Evolutionary conservation across 2,329 filamentous ascomycete species (phyloP).

Genomic region (Sclerotinia subarctica): DNA sequence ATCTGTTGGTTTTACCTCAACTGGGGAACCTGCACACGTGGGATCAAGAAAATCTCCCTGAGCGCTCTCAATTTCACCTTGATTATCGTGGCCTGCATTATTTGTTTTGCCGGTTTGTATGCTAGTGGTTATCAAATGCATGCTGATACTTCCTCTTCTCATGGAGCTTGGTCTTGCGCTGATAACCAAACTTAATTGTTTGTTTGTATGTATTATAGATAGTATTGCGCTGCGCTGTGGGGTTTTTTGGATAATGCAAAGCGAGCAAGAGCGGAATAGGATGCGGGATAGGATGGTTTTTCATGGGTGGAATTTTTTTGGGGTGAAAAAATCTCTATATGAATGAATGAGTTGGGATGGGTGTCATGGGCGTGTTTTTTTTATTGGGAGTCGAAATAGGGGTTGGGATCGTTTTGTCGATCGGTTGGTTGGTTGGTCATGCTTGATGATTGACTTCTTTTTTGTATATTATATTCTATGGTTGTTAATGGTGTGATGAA

Average conservation of each 20-base stretch:
- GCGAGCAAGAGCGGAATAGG: not conserved
- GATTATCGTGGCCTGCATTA: constrained; percentile 22
- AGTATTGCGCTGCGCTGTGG: not conserved
- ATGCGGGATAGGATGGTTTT: not conserved
- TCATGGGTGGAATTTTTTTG: not conserved
- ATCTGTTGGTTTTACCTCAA: constrained; percentile 50
- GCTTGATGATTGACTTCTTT: no score
- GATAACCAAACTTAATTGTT: constrained; percentile 13
- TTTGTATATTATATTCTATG: no score
- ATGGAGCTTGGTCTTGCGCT: constrained; percentile 16
- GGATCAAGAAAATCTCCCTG: constrained; percentile 22
- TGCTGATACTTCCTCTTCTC: not conserved
- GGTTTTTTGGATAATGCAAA: not conserved
- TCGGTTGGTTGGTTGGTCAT: no score
- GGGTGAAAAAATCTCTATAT: no score
- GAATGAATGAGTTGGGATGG: no score
- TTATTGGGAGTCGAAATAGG: no score
- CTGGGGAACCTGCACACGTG: constrained; percentile 40
- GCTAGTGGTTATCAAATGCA: constrained; percentile 21
- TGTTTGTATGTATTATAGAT: not conserved
- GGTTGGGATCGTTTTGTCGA: no score
- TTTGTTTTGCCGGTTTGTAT: constrained; percentile 26
- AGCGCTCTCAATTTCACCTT: constrained; percentile 19
- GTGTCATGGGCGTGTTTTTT: no score
- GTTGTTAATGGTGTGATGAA: no score